Percentiles rank a stretch among this genome's conserved stretches.
Evolutionary conservation across 257 asterid genomes (phyloP).

Genomic region (Ajuga chamaepitys): DNA sequence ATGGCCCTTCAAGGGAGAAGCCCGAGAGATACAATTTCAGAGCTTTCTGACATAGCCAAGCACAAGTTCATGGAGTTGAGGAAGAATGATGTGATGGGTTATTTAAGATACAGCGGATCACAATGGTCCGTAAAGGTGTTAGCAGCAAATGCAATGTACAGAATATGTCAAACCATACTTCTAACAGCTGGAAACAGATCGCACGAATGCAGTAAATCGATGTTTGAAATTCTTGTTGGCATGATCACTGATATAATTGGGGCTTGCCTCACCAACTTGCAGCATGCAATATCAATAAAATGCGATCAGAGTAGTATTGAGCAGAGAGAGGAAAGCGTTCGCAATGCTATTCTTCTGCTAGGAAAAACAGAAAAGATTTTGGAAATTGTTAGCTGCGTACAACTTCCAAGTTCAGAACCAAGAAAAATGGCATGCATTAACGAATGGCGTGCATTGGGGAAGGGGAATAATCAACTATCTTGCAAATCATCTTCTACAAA

Average conservation of each 20-base stretch:
- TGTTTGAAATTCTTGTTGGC: slow-evolving; percentile 34
- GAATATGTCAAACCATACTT: slow-evolving; percentile 60
- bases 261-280: slow-evolving; percentile 67
- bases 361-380: slow-evolving; percentile 57
- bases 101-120: slow-evolving; percentile 37
- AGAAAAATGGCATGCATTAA: slow-evolving; percentile 40
- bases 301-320: slow-evolving; percentile 51
- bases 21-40: slow-evolving; percentile 34
- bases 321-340: slow-evolving; percentile 45
- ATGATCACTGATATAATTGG: slow-evolving; percentile 55
- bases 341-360: slow-evolving; percentile 43
- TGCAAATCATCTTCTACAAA: slow-evolving; percentile 24
- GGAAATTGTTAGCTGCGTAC: slow-evolving; percentile 43
- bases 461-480: slow-evolving; percentile 19
- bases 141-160: slow-evolving; percentile 76
- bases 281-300: slow-evolving; percentile 40
- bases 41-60: slow-evolving; percentile 50
- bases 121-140: slow-evolving; percentile 57
- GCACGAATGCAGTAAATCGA: slow-evolving; percentile 21
- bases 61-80: slow-evolving; percentile 34
- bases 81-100: slow-evolving; percentile 21
- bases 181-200: slow-evolving; percentile 21
- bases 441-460: slow-evolving; percentile 44
- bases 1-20: slow-evolving; percentile 28
- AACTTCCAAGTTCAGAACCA: slow-evolving; percentile 37